Evolutionary conservation across 306 rosid genomes (phyloP).

Genomic region (Trifolium pratense): DNA sequence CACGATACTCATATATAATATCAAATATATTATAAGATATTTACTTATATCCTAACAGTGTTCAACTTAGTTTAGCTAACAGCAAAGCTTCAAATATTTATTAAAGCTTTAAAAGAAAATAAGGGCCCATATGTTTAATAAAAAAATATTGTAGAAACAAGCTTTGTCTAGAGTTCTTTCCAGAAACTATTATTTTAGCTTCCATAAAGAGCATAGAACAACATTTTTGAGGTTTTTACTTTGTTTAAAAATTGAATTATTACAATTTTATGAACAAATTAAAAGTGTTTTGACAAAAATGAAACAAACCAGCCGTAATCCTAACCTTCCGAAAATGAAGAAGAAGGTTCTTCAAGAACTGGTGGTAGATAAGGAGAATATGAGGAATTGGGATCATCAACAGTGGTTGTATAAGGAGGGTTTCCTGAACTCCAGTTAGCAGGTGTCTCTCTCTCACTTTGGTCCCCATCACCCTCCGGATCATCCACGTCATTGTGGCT

Average conservation of each 20-base stretch:
- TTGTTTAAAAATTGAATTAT: background rate
- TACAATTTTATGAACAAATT: constrained; percentile 1
- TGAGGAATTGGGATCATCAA: constrained; percentile 77
- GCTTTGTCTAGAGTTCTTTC: constrained; percentile 1
- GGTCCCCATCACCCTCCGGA: constrained; percentile 66
- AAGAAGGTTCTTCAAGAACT: constrained; percentile 92
- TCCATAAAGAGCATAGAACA: constrained; percentile 2
- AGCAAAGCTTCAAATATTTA: constrained; percentile 12
- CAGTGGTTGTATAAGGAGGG: constrained; percentile 64
- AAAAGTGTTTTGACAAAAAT: background rate
- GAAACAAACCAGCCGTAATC: background rate
- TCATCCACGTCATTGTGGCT: constrained; percentile 75
- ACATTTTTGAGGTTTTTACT: background rate
- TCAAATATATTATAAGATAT: background rate
- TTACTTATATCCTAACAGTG: background rate
- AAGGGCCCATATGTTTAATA: background rate
- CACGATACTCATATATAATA: background rate
- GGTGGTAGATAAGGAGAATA: constrained; percentile 76
- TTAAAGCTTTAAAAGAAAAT: constrained; percentile 30
- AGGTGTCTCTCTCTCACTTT: constrained; percentile 67
- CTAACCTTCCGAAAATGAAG: constrained; percentile 93
- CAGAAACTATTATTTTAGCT: constrained; percentile 1
- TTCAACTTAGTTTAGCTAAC: constrained; percentile 41
- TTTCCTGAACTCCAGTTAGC: constrained; percentile 69
- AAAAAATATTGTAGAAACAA: background rate